phyloP scores from a whole-genome alignment of 495 filamentous ascomycete species.

The Chaetomidium leptoderma region DNA sequence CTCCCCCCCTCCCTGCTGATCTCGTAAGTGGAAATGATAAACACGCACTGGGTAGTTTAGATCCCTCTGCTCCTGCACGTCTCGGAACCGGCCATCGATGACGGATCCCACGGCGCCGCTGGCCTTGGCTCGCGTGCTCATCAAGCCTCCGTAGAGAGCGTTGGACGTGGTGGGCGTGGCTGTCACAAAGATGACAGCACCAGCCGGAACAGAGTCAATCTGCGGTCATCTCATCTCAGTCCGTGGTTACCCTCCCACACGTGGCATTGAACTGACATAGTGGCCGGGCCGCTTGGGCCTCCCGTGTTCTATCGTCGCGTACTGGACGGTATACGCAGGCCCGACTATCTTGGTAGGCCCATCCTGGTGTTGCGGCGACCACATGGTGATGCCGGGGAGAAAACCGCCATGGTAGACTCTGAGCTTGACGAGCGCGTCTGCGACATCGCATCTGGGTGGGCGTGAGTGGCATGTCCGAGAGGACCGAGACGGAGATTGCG shows the following conservation, averaged over 20 bases:
- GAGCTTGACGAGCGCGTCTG: constrained; percentile 48
- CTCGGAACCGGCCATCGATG: constrained; percentile 56
- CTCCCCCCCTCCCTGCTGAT: too few relatives aligned
- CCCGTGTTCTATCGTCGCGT: constrained; percentile 44
- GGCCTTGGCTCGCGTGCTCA: constrained; percentile 51
- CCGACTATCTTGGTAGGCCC: constrained; percentile 53
- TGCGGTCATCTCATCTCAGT: constrained; percentile 18
- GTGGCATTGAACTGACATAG: constrained; percentile 41
- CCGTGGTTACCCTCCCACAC: background rate
- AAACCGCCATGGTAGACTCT: constrained; percentile 53
- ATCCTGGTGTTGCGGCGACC: constrained; percentile 50
- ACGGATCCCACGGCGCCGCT: constrained; percentile 44
- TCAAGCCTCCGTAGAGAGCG: constrained; percentile 57
- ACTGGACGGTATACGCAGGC: constrained; percentile 55
- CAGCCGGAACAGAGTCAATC: constrained; percentile 52
- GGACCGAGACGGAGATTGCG: too few relatives aligned
- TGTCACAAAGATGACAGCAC: constrained; percentile 54
- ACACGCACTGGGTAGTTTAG: constrained; percentile 42
- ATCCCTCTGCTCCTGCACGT: constrained; percentile 56
- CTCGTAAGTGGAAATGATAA: background rate
- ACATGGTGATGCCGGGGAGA: constrained; percentile 54
- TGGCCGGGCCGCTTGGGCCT: constrained; percentile 44
- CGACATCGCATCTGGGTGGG: constrained; percentile 39
- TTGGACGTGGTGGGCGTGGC: constrained; percentile 49
- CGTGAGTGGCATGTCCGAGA: background rate